These are phyloP conservation scores for Leccinum subgranulosum DNA, from an alignment of 768 basidiomycete species.

Conservation along the genomic window DNA sequence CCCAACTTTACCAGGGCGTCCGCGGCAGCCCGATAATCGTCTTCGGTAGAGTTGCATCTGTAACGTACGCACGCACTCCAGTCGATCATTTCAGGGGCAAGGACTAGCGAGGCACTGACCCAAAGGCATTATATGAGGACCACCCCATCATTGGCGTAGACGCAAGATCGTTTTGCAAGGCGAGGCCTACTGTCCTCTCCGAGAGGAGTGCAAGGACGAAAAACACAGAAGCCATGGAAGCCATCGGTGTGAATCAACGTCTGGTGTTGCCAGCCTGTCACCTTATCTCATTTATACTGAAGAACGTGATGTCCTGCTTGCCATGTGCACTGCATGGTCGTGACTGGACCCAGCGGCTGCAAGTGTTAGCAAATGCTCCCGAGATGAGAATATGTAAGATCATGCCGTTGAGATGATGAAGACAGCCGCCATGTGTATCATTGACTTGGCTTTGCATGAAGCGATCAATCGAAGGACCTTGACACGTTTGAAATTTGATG, in stretches of 20 bases:
- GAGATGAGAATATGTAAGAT: neutral
- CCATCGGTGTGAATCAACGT: neutral
- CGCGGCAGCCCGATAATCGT: constrained; percentile 6
- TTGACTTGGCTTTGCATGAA: no score
- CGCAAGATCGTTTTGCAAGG: constrained; percentile 7
- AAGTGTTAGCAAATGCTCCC: neutral
- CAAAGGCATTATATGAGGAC: constrained; percentile 11
- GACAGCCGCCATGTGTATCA: no score
- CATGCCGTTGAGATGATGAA: no score
- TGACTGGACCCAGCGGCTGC: no score
- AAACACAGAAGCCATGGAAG: neutral
- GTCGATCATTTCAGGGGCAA: neutral
- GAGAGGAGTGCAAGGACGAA: neutral
- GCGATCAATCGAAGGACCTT: no score
- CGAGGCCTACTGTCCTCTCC: neutral
- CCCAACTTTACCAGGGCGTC: neutral
- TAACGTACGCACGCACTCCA: neutral
- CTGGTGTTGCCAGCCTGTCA: no score
- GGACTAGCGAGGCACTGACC: neutral
- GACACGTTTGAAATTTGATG: no score
- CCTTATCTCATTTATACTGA: no score
- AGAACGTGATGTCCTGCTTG: no score
- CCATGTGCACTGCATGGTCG: no score
- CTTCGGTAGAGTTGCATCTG: constrained; percentile 7
- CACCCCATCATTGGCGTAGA: constrained; percentile 12